A percentile compares a stretch with the other conserved stretches of the same genome.
Evolutionary conservation across 1,284 basidiomycete species (phyloP).

Genomic region (Fistulinella cinereoalba): DNA sequence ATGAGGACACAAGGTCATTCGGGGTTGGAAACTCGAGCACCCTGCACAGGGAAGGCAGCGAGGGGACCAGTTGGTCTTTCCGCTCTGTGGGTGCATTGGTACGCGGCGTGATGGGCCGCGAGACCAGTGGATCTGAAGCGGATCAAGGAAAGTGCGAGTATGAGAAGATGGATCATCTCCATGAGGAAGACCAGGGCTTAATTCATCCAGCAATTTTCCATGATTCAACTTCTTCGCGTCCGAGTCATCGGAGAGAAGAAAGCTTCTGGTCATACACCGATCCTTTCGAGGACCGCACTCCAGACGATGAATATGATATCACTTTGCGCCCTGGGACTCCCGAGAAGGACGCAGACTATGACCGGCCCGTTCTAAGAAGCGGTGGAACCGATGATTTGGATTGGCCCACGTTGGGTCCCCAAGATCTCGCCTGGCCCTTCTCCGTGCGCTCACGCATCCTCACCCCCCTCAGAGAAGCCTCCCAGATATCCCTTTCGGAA

Average conservation of each 20-base stretch:
- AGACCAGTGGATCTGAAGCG: conserved; percentile 36
- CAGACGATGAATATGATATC: conserved; percentile 22
- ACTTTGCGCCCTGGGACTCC: conserved; percentile 10
- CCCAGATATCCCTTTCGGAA: conserved; percentile 22
- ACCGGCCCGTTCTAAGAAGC: conserved; percentile 40
- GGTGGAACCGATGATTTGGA: conserved; percentile 26
- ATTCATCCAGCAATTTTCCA: conserved; percentile 19
- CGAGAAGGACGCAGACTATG: conserved; percentile 24
- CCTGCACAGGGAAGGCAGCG: conserved; percentile 36
- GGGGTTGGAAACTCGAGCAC: conserved; percentile 31
- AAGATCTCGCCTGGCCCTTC: conserved; percentile 26
- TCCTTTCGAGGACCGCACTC: conserved; percentile 27
- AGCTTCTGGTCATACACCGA: conserved; percentile 25
- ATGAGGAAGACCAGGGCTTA: conserved; percentile 18
- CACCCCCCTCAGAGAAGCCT: conserved; percentile 27
- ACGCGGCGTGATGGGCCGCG: conserved; percentile 33
- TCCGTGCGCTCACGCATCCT: conserved; percentile 30
- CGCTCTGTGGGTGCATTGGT: conserved; percentile 48
- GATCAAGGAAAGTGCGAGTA: conserved; percentile 27
- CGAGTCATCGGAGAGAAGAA: conserved; percentile 11
- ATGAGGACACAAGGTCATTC: conserved; percentile 65
- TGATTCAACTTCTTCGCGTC: conserved; percentile 6
- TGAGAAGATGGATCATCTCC: conserved; percentile 42
- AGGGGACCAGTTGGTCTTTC: conserved; percentile 48
- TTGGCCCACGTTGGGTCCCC: conserved; percentile 24